Evolutionary conservation across 83 land plant genomes (phyloP), one percentile per base, ranked within the genome.

Genomic region (Thuja plicata): DNA sequence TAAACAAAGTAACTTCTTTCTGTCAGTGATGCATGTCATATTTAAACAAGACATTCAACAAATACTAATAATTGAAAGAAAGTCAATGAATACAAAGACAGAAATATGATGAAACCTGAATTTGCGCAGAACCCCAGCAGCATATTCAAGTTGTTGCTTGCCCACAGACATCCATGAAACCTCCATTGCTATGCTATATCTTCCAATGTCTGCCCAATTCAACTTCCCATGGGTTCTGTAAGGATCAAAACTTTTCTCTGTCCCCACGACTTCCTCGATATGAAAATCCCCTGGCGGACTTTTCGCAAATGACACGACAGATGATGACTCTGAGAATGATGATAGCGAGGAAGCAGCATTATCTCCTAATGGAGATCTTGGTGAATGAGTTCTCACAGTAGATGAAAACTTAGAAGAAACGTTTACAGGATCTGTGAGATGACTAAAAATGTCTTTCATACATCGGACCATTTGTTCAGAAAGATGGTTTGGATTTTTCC

Each of bases 121-220:
- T 71, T 62, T 90, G 57, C 91, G 91, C 12, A 97, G 93, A 34
- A 92, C 94, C 21, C 89, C 95, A 45, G 99, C 94, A 78, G 98
- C 99, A 91, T 95, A 96, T 43, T 95, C 98, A 73, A 97, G 96
- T 87, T 96, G 97, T 81, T 95, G 88, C 89, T 97, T 94, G 12
- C 93, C 97, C 45, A 95, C 99, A 17, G 97, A 96, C 95, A 97
- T 90, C 94, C 95, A 94, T 21, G 97, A 95, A 85, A 97, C 97
- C 85, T 97, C 98, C 37, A 80, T 52, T 34, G 94, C 96, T n/a
- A 84, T 89, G 21, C 92, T 90, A 82, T 97, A 97, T 10, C 89
- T 91, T 57, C 99, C 99, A 34, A 95, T 94, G 40, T 96, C 90
- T 15, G 92, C 89, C 98, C 98, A 96, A 27, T 92, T 88, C 8